Evolutionary conservation across 2,329 filamentous ascomycete genomes (phyloP).

Genomic region (Exophiala dermatitidis): DNA sequence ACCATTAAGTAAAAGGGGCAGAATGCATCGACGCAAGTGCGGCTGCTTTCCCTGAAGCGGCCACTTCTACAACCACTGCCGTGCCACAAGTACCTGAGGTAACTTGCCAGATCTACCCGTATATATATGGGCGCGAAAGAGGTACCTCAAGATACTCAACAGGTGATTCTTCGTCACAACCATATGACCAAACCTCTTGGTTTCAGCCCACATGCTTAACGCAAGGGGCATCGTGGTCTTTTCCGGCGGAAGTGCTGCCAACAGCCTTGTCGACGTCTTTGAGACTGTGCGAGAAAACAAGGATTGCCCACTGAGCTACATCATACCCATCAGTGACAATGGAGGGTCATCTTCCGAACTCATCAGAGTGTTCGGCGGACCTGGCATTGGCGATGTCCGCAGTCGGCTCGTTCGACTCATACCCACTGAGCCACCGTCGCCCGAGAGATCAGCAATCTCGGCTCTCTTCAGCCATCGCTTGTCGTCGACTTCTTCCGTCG

Average conservation of each 20-base stretch:
- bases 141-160: too few species aligned
- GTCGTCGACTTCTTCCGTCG: slow-evolving; percentile 47
- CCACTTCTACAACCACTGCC: background rate
- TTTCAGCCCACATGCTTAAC: slow-evolving; percentile 6
- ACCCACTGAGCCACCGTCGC: slow-evolving; percentile 53
- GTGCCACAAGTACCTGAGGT: background rate
- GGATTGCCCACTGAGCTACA: slow-evolving; percentile 64
- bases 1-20: too few species aligned
- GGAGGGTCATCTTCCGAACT: slow-evolving; percentile 89
- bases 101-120: background rate
- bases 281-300: slow-evolving; percentile 57
- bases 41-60: background rate
- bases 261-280: slow-evolving; percentile 88
- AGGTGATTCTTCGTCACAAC: background rate
- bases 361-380: slow-evolving; percentile 89
- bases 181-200: background rate
- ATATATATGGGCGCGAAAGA: background rate
- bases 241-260: slow-evolving; percentile 89
- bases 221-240: slow-evolving; percentile 67
- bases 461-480: slow-evolving; percentile 82
- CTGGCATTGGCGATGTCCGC: slow-evolving; percentile 72
- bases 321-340: slow-evolving; percentile 95
- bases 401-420: slow-evolving; percentile 86
- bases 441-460: slow-evolving; percentile 68
- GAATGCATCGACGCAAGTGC: background rate